A percentile compares a stretch with the other conserved stretches of the same genome.
Conservation (phyloP, 768 basidiomycete species). For the Naganishia vaughanmartiniae region DNA sequence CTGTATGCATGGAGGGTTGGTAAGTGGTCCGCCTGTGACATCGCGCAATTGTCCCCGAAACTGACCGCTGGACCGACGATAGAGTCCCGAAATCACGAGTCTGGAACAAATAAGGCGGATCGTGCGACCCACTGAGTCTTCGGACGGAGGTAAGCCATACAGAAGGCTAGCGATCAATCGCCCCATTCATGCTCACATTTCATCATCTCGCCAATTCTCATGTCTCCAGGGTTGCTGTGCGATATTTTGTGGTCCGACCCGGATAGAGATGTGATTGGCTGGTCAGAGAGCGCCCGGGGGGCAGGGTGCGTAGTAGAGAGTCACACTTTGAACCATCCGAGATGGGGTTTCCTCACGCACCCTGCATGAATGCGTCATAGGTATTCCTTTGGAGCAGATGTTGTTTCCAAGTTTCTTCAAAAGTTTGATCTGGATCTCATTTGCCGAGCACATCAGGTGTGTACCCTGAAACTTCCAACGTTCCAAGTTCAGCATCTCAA, state of each 20-base stretch:
- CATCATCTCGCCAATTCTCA: background rate
- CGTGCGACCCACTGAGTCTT: slow-evolving; percentile 98
- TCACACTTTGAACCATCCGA: background rate
- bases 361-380: background rate
- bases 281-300: slow-evolving; percentile 98
- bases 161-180: no score
- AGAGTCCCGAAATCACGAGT: slow-evolving; percentile 90
- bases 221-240: slow-evolving; percentile 73
- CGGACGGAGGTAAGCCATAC: slow-evolving; percentile 64
- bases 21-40: slow-evolving; percentile 36
- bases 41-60: background rate
- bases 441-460: slow-evolving; percentile 92
- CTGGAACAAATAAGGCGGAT: slow-evolving; percentile 99
- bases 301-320: slow-evolving; percentile 60
- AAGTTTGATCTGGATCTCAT: slow-evolving; percentile 99
- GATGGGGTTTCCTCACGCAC: background rate
- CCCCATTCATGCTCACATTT: slow-evolving; percentile 66
- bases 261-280: slow-evolving; percentile 98
- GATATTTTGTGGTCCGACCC: slow-evolving; percentile 99
- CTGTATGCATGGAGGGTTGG: slow-evolving; percentile 95
- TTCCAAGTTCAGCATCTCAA: slow-evolving; percentile 4
- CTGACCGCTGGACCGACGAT: slow-evolving; percentile 1
- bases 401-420: slow-evolving; percentile 95
- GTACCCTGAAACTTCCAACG: background rate
- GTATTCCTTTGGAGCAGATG: slow-evolving; percentile 97